Percentiles rank a stretch among this genome's conserved stretches.
Evolutionary conservation across 768 basidiomycete genomes (phyloP).

Genomic region (Lactarius psammicola): DNA sequence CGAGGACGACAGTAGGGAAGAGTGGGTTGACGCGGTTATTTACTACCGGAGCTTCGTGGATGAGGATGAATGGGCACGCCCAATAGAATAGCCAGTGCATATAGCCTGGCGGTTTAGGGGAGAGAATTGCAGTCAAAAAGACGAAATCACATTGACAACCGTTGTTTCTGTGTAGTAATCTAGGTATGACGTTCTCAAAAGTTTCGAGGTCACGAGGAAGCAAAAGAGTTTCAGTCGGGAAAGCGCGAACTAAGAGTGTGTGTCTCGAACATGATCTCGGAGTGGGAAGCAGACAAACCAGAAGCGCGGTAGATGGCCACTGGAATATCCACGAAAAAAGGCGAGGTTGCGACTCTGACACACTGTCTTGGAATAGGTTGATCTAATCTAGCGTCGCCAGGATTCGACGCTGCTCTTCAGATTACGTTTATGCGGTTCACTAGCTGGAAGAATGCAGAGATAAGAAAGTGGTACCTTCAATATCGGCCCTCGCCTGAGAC

Average conservation of each 20-base stretch:
- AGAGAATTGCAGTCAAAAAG: neutral
- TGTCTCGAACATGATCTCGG: neutral
- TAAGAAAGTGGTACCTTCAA: slow-evolving; percentile 18
- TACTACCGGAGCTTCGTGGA: slow-evolving; percentile 75
- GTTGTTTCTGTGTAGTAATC: neutral
- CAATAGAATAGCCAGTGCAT: slow-evolving; percentile 1
- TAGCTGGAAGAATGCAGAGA: neutral
- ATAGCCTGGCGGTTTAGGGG: neutral
- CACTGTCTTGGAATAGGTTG: too few relatives aligned
- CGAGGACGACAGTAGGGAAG: slow-evolving; percentile 70
- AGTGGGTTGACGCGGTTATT: slow-evolving; percentile 86
- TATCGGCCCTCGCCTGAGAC: slow-evolving; percentile 15
- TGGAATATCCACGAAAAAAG: neutral
- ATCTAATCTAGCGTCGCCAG: neutral
- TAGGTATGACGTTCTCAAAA: neutral
- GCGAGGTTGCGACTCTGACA: neutral
- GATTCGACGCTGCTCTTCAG: slow-evolving; percentile 17
- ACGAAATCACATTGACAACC: neutral
- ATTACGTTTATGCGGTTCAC: slow-evolving; percentile 1
- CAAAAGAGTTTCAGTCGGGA: neutral
- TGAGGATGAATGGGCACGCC: slow-evolving; percentile 24
- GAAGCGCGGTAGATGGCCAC: neutral
- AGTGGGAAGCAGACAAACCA: neutral
- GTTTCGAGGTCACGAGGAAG: neutral
- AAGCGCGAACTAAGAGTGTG: neutral